These are phyloP conservation scores for Nitzschia sp. DNA, from an alignment of 108 stramenopile genomes.

Conservation along the genomic window DNA sequence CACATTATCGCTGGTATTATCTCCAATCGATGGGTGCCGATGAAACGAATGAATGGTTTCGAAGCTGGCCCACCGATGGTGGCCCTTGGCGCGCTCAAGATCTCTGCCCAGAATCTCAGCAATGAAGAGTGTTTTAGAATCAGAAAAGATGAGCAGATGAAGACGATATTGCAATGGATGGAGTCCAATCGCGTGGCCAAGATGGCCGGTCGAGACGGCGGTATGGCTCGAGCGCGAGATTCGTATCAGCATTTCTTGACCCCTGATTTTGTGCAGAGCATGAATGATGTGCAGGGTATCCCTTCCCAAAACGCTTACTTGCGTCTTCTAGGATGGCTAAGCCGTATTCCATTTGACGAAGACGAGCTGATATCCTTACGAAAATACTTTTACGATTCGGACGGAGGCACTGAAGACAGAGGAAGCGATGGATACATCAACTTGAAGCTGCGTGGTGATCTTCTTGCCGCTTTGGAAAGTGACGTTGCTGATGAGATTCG, in stretches of 20 bases:
- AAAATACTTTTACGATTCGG: slow-evolving; percentile 81
- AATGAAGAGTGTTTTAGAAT: slow-evolving; percentile 88
- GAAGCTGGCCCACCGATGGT: slow-evolving; percentile 86
- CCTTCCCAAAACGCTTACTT: slow-evolving; percentile 85
- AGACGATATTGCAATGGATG: slow-evolving; percentile 83
- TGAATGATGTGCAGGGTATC: slow-evolving; percentile 65
- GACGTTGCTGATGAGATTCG: slow-evolving; percentile 81
- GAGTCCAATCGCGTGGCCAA: slow-evolving; percentile 64
- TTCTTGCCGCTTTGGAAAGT: slow-evolving; percentile 83
- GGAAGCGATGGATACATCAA: slow-evolving; percentile 77
- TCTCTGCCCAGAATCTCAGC: slow-evolving; percentile 64
- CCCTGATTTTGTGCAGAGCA: slow-evolving; percentile 60
- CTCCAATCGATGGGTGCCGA: slow-evolving; percentile 89
- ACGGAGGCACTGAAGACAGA: slow-evolving; percentile 62
- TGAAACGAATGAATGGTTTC: slow-evolving; percentile 83
- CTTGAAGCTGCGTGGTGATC: slow-evolving; percentile 79
- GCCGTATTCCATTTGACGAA: slow-evolving; percentile 89
- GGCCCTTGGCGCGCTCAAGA: slow-evolving; percentile 75
- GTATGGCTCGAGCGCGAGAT: slow-evolving; percentile 7
- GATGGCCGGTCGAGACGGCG: slow-evolving; percentile 26
- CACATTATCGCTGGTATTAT: slow-evolving; percentile 87
- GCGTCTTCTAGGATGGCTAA: slow-evolving; percentile 82
- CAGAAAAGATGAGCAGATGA: slow-evolving; percentile 87
- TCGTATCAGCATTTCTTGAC: slow-evolving; percentile 48
- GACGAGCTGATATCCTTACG: slow-evolving; percentile 79